phyloP scores from a whole-genome alignment of 768 basidiomycete genomes.

The Clavaria fumosa region DNA sequence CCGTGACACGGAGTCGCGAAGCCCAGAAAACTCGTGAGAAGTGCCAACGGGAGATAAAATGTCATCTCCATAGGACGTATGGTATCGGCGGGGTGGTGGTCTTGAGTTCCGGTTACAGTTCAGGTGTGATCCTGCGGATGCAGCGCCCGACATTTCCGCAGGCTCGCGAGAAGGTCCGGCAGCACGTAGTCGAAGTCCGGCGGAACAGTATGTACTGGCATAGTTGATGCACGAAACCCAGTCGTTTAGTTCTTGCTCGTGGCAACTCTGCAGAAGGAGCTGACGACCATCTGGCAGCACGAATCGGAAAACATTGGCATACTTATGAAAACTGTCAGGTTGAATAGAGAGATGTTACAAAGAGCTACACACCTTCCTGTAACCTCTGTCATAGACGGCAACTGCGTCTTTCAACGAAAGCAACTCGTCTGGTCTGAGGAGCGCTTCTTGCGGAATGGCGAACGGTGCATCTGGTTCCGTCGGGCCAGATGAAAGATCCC shows the following conservation, averaged over 20 bases:
- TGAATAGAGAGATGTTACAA: neutral
- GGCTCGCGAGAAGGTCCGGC: slow-evolving; percentile 52
- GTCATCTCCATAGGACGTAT: slow-evolving; percentile 30
- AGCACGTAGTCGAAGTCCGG: slow-evolving; percentile 68
- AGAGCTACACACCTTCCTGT: slow-evolving; percentile 45
- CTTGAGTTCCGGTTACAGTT: slow-evolving; percentile 15
- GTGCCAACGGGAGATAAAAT: slow-evolving; percentile 20
- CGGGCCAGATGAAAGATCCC: too few species aligned
- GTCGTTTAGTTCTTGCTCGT: slow-evolving; percentile 61
- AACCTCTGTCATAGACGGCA: slow-evolving; percentile 66
- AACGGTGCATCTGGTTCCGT: slow-evolving; percentile 35
- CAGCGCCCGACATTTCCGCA: slow-evolving; percentile 66
- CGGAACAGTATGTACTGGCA: slow-evolving; percentile 80
- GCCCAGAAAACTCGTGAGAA: slow-evolving; percentile 16
- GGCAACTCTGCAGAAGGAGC: slow-evolving; percentile 59
- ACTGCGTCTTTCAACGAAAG: slow-evolving; percentile 63
- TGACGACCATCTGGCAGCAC: slow-evolving; percentile 65
- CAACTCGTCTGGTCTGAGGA: slow-evolving; percentile 73
- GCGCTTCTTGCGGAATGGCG: slow-evolving; percentile 24
- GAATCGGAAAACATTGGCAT: slow-evolving; percentile 63
- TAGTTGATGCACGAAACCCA: slow-evolving; percentile 94
- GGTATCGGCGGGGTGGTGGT: slow-evolving; percentile 15
- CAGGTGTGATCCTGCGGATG: slow-evolving; percentile 74
- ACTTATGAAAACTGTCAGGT: slow-evolving; percentile 22
- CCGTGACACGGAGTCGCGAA: too few species aligned